Conservation (phyloP, 805 yeast species). For the Zygoascus biomembranicola region DNA sequence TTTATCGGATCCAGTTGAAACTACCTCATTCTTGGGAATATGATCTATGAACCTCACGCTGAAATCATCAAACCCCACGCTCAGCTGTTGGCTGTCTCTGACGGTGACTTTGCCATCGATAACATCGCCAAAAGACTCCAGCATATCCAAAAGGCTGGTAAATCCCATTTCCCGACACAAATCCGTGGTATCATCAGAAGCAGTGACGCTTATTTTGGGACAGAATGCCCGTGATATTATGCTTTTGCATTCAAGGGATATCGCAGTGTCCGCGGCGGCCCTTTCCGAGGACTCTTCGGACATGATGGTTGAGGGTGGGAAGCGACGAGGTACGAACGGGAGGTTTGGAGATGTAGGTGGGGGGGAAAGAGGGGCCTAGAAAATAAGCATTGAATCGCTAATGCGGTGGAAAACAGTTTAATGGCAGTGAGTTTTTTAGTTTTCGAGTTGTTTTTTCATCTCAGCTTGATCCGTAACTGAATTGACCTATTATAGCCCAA, state of each 20-base stretch:
- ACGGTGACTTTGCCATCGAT: constrained; percentile 42
- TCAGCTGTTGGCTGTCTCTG: constrained; percentile 43
- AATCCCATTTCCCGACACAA: constrained; percentile 36
- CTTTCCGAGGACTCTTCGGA: background rate
- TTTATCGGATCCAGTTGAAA: constrained; percentile 20
- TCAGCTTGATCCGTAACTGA: too few species aligned
- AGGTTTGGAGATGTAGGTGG: background rate
- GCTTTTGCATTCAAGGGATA: constrained; percentile 5
- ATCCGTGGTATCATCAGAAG: constrained; percentile 40
- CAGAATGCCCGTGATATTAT: constrained; percentile 34
- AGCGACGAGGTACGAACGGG: background rate
- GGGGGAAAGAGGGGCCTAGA: background rate
- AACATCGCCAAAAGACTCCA: constrained; percentile 49
- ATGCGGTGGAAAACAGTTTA: too few species aligned
- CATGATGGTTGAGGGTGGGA: constrained; percentile 1
- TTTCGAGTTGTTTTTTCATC: too few species aligned
- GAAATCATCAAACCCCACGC: constrained; percentile 43
- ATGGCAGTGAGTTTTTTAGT: too few species aligned
- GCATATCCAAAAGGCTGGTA: constrained; percentile 38
- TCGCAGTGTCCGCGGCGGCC: background rate
- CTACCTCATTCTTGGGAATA: constrained; percentile 19
- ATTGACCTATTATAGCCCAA: too few species aligned
- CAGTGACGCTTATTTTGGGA: constrained; percentile 44
- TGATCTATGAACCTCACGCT: constrained; percentile 47
- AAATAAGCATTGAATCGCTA: too few species aligned